phyloP scores from a whole-genome alignment of 768 basidiomycete genomes.

The Podaxis sp. region DNA sequence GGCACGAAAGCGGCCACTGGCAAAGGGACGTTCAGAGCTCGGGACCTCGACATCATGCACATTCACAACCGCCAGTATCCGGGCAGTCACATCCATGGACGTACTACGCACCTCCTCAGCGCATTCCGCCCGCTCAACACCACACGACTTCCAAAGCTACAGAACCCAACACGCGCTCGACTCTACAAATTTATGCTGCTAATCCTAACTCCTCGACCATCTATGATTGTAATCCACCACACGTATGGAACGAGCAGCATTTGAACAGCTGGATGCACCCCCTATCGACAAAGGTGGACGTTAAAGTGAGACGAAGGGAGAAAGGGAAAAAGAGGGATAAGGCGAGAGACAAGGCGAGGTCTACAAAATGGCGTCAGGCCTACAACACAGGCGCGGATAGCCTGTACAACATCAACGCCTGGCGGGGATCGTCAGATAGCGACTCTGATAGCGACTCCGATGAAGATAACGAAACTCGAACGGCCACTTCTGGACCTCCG shows the following conservation, averaged over 20 bases:
- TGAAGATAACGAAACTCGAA: not conserved
- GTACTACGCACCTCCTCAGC: not conserved
- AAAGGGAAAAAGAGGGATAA: constrained; percentile 9
- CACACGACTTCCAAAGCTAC: not conserved
- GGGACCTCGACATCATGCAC: not conserved
- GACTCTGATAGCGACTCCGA: not conserved
- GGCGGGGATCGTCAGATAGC: not conserved
- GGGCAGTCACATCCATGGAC: not conserved
- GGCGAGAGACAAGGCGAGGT: constrained; percentile 5
- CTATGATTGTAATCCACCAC: not conserved
- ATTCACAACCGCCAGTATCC: not conserved
- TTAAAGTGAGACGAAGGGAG: not conserved
- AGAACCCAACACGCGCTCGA: not conserved
- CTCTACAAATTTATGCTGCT: no score
- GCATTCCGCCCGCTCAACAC: not conserved
- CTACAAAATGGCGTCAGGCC: not conserved
- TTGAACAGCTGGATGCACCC: not conserved
- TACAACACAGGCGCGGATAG: not conserved
- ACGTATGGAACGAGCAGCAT: not conserved
- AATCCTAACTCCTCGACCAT: not conserved
- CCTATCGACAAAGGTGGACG: not conserved
- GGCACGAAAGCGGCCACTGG: not conserved
- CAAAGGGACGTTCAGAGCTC: not conserved
- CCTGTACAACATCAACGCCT: not conserved
- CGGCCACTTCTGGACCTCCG: not conserved